Conservation (phyloP, 768 basidiomycete genomes). For the Naganishia vaughanmartiniae region DNA sequence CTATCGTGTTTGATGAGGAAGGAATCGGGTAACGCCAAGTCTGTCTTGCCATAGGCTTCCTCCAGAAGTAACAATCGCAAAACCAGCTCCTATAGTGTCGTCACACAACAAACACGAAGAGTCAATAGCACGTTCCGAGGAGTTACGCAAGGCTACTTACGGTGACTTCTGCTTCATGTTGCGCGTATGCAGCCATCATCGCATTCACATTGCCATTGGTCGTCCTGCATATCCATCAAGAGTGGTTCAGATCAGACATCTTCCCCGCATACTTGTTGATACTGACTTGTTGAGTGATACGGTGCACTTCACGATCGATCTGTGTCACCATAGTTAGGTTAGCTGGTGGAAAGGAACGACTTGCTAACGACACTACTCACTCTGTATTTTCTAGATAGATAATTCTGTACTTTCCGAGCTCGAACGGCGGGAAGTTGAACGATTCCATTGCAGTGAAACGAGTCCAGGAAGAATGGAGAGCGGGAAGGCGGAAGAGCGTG, state of each 20-base stretch:
- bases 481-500: too few relatives aligned
- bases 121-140: not conserved
- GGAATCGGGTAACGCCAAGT: not conserved
- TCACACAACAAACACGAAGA: not conserved
- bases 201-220: not conserved
- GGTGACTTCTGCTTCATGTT: conserved; percentile 1
- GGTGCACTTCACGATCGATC: conserved; percentile 21
- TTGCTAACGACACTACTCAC: not conserved
- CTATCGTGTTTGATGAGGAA: conserved; percentile 13
- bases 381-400: conserved; percentile 11
- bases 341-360: not conserved
- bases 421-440: conserved; percentile 10
- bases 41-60: conserved; percentile 11
- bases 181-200: not conserved
- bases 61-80: conserved; percentile 10
- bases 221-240: not conserved
- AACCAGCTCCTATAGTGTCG: conserved; percentile 4
- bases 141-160: not conserved
- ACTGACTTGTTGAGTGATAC: not conserved
- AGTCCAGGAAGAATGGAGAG: too few relatives aligned
- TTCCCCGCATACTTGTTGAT: not conserved
- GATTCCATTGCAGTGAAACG: not conserved
- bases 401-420: conserved; percentile 8
- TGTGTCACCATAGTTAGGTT: not conserved
- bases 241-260: not conserved